Evolutionary conservation across 805 yeast genomes (phyloP).

Genomic region (Yarrowia phangngaensis): DNA sequence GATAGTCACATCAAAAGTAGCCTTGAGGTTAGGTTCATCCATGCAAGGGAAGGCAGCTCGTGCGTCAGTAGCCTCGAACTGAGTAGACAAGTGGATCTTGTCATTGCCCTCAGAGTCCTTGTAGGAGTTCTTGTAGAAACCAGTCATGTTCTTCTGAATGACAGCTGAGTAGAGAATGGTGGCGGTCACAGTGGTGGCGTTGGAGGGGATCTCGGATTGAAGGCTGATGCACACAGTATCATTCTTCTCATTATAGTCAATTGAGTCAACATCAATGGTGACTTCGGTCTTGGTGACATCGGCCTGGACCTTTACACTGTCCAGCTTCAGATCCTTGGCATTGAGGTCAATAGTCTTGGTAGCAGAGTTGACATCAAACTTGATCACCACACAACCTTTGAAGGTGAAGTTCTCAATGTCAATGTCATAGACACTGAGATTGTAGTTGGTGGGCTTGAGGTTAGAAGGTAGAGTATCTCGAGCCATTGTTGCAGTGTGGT

Average conservation of each 20-base stretch:
- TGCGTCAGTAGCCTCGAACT: constrained; percentile 83
- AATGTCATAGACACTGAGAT: constrained; percentile 58
- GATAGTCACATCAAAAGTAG: constrained; percentile 62
- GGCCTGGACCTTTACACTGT: constrained; percentile 38
- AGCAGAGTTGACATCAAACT: constrained; percentile 43
- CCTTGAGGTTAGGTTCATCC: constrained; percentile 79
- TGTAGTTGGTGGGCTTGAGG: constrained; percentile 73
- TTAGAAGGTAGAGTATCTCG: constrained; percentile 55
- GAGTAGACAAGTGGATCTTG: constrained; percentile 75
- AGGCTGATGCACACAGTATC: constrained; percentile 61
- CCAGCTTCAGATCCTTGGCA: constrained; percentile 55
- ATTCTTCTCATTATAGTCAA: constrained; percentile 44
- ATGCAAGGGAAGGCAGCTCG: constrained; percentile 84
- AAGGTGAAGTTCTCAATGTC: constrained; percentile 44
- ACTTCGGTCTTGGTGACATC: constrained; percentile 31
- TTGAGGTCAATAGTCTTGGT: constrained; percentile 54
- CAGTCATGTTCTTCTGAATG: constrained; percentile 76
- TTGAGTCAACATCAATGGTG: constrained; percentile 35
- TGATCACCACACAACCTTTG: constrained; percentile 42
- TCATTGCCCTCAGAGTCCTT: constrained; percentile 53
- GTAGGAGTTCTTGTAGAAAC: constrained; percentile 71
- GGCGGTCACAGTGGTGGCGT: constrained; percentile 44
- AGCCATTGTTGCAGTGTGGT: constrained; percentile 27
- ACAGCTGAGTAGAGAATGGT: constrained; percentile 56
- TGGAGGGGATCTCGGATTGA: constrained; percentile 39